Conservation (phyloP, 208 protist species). For the Tritrichomonas musculus region DNA sequence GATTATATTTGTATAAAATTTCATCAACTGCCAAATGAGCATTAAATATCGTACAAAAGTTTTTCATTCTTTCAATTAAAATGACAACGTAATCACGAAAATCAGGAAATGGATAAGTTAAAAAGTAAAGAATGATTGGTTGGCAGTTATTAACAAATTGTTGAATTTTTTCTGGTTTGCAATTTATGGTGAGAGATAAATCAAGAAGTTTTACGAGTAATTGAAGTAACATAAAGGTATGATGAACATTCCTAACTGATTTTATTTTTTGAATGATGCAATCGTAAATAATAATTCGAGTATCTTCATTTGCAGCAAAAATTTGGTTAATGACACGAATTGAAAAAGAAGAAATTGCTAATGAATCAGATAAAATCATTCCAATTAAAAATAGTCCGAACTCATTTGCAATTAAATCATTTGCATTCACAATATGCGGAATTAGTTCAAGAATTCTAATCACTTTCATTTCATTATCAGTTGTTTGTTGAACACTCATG, state of each 20-base stretch:
- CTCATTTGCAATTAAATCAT: neutral
- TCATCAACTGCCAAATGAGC: neutral
- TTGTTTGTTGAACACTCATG: neutral
- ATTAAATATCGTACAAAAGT: neutral
- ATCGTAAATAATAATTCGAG: neutral
- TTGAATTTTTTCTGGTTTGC: neutral
- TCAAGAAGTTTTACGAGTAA: neutral
- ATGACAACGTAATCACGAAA: neutral
- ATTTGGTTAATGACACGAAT: neutral
- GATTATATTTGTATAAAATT: neutral
- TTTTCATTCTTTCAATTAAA: neutral
- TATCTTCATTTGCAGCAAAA: neutral
- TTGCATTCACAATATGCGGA: neutral
- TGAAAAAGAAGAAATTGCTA: neutral
- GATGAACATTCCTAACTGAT: neutral
- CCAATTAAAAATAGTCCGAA: neutral
- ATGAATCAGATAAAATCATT: neutral
- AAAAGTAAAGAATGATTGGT: neutral
- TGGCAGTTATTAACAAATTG: neutral
- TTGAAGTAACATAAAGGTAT: neutral
- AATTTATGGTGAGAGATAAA: neutral
- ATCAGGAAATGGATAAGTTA: neutral
- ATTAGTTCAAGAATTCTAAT: neutral
- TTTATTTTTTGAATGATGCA: neutral
- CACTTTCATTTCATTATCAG: neutral